A percentile compares a stretch with the other conserved stretches of the same genome.
Conservation (phyloP, 2,329 filamentous ascomycete genomes). For the Pyrenophora teres region DNA sequence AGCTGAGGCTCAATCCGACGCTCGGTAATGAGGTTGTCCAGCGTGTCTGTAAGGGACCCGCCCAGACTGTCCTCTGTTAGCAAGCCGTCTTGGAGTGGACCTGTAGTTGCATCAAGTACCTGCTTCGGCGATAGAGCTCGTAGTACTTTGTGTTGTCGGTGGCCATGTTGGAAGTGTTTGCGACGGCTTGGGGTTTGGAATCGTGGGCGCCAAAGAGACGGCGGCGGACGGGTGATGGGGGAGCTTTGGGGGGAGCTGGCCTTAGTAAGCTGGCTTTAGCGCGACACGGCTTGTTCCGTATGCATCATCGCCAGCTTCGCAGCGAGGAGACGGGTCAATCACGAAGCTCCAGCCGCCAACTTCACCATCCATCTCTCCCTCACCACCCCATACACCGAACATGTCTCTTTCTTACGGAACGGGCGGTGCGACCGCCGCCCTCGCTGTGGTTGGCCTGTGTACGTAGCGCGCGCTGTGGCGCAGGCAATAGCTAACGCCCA, state of each 20-base stretch:
- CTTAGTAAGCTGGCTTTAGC: constrained; percentile 20
- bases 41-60: constrained; percentile 89
- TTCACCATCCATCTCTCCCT: constrained; percentile 30
- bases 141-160: constrained; percentile 67
- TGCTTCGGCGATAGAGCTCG: constrained; percentile 97
- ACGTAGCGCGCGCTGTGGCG: constrained; percentile 49
- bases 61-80: constrained; percentile 72
- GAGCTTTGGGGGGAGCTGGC: background rate
- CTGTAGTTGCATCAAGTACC: constrained; percentile 62
- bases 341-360: constrained; percentile 35
- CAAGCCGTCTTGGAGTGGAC: constrained; percentile 10
- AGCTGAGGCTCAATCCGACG: constrained; percentile 96
- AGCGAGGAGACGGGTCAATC: constrained; percentile 23
- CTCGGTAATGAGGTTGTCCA: constrained; percentile 94
- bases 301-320: constrained; percentile 35
- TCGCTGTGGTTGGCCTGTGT: constrained; percentile 80
- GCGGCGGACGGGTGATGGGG: constrained; percentile 3
- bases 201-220: constrained; percentile 15
- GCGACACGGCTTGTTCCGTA: constrained; percentile 33
- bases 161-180: constrained; percentile 34
- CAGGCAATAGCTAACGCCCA: constrained; percentile 39
- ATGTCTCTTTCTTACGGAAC: constrained; percentile 78
- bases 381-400: constrained; percentile 30
- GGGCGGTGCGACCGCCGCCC: constrained; percentile 69
- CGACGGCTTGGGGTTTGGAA: constrained; percentile 8